Evolutionary conservation across 177 flowering plant genomes (phyloP), one percentile per base, ranked within the genome.

Genomic region (Tripterygium wilfordii): DNA sequence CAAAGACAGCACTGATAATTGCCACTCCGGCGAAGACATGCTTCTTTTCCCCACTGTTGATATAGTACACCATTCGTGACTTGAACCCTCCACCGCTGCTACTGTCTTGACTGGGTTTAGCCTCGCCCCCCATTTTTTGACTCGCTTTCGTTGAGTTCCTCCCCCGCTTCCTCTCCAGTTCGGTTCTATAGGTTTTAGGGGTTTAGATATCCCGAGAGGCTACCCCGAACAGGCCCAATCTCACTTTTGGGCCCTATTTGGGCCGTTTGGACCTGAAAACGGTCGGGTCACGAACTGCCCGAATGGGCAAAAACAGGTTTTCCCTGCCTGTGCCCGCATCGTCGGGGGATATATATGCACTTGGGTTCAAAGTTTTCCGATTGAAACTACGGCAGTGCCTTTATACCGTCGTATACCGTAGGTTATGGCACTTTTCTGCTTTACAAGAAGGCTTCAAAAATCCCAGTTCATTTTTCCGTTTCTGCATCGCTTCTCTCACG

Each of bases 1-100:
- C 70, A 37, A 67, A 71, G 33, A 64, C 23, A 25, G 56, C 22
- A 26, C 42, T 36, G 57, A 71, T 54, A 25, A 67, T 45, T 8
- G 56, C 72, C 39, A 71, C 57, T 25, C 76, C 70, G 18, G 62
- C 70, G 15, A 61, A 6, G 10, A 71, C 76, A 27, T 71, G 72
- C 50, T 71, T 71, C 64, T 64, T 71, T 2, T 71, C 76, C 1
- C 76, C 76, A 36, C 76, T 71, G 58, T 71, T 67, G 15, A 71
- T 18, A 42, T 41, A 64, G 25, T 54, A 54, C 21, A 64, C 67
- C 60, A 71, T 54, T 56, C 47, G 67, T 24, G 72, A 48, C 55
- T 61, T 55, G 43, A 67, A 71, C 1, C 72, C 72, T 3, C 72
- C 67, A 26, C 45, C 52, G 30, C 35, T 56, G 0, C 37, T 52